These are phyloP conservation scores for Psilocybe tampanensis DNA, from an alignment of 768 basidiomycete genomes.

Conservation along the genomic window DNA sequence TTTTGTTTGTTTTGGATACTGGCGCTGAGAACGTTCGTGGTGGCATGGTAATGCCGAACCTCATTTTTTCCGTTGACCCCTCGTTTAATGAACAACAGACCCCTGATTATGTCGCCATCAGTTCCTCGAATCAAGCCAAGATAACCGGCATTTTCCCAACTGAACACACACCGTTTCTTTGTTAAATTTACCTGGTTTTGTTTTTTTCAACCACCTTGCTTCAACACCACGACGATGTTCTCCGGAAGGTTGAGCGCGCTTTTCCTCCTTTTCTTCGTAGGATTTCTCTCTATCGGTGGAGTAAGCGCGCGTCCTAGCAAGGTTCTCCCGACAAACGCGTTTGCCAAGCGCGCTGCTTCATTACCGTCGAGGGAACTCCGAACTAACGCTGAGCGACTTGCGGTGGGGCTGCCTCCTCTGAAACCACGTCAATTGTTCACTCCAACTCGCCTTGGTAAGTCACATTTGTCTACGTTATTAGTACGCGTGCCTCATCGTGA, in stretches of 20 bases:
- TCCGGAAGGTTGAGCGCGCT: neutral
- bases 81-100: too few relatives aligned
- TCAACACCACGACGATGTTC: neutral
- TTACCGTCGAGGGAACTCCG: neutral
- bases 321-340: neutral
- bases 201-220: neutral
- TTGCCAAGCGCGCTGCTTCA: neutral
- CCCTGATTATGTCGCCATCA: too few relatives aligned
- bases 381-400: neutral
- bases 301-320: neutral
- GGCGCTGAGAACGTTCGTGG: too few relatives aligned
- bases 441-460: neutral
- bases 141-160: too few relatives aligned
- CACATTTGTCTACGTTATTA: neutral
- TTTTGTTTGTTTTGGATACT: too few relatives aligned
- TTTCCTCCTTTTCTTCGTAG: neutral
- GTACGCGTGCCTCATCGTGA: neutral
- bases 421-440: neutral
- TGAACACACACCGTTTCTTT: neutral
- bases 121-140: too few relatives aligned
- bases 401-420: neutral
- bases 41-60: too few relatives aligned
- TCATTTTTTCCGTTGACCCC: too few relatives aligned
- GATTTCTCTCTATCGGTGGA: neutral
- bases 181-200: neutral